phyloP scores from a whole-genome alignment of 1,284 basidiomycete genomes.

The Ustilago crameri region DNA sequence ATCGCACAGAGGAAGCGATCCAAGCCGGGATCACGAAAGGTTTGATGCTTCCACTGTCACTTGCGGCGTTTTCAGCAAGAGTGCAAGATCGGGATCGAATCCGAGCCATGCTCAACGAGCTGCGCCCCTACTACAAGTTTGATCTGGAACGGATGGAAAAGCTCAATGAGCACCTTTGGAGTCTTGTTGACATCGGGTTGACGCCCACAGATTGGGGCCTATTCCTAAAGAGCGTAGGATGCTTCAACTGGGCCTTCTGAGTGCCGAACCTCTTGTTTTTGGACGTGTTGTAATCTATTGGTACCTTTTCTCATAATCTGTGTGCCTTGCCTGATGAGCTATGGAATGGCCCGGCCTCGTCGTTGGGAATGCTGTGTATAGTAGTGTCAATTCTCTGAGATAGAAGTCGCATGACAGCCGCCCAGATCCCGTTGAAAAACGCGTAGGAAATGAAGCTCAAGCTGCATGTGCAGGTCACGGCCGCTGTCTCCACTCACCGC shows the following conservation, averaged over 20 bases:
- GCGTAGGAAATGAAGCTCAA: not conserved
- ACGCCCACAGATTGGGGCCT: constrained; percentile 41
- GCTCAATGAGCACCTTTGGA: constrained; percentile 45
- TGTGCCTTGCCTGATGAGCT: no score
- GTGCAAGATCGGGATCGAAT: constrained; percentile 33
- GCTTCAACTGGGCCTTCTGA: constrained; percentile 50
- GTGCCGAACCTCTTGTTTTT: not conserved
- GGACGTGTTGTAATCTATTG: not conserved
- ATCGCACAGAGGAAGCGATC: constrained; percentile 42
- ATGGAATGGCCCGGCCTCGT: no score
- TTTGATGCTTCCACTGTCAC: constrained; percentile 33
- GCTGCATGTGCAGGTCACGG: not conserved
- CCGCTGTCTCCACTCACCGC: not conserved
- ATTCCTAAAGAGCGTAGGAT: constrained; percentile 46
- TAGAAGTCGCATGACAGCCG: constrained; percentile 15
- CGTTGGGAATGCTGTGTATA: not conserved
- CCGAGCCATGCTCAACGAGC: constrained; percentile 35
- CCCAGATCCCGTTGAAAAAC: not conserved
- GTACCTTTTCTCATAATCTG: not conserved
- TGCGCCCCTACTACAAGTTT: constrained; percentile 48
- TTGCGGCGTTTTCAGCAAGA: constrained; percentile 37
- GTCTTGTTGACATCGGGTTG: constrained; percentile 40
- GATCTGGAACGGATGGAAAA: constrained; percentile 43
- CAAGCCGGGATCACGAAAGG: constrained; percentile 27
- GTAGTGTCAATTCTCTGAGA: not conserved